Evolutionary conservation across 1,284 basidiomycete species (phyloP).

Genomic region (Pascua guehoae): DNA sequence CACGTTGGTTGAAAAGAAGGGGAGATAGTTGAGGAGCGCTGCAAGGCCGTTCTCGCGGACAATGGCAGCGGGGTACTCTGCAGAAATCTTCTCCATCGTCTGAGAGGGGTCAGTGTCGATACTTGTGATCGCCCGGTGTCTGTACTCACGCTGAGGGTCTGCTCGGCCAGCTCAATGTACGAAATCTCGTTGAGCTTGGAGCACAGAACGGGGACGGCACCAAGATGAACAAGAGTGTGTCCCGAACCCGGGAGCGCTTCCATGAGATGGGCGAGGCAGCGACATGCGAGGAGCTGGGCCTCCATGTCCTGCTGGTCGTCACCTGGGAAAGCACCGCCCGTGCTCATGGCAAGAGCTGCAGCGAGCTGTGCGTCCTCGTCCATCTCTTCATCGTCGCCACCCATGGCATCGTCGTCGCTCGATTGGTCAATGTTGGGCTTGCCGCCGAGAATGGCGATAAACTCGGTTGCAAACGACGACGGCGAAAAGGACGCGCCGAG

Average conservation of each 20-base stretch:
- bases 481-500: constrained; percentile 84
- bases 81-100: constrained; percentile 96
- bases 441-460: constrained; percentile 87
- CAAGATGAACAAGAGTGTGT: constrained; percentile 90
- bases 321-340: constrained; percentile 37
- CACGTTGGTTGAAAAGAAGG: constrained; percentile 94
- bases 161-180: constrained; percentile 93
- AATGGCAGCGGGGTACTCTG: constrained; percentile 89
- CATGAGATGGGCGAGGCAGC: constrained; percentile 93
- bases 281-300: constrained; percentile 85
- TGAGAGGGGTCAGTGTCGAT: constrained; percentile 42
- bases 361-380: constrained; percentile 82
- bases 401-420: constrained; percentile 44
- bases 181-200: constrained; percentile 92
- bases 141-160: constrained; percentile 84
- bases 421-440: constrained; percentile 50
- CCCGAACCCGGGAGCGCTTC: constrained; percentile 91
- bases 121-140: constrained; percentile 4
- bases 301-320: constrained; percentile 61
- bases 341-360: constrained; percentile 64
- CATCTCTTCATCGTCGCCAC: constrained; percentile 33
- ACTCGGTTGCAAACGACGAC: constrained; percentile 85
- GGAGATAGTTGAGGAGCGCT: constrained; percentile 85
- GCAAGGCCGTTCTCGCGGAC: constrained; percentile 88
- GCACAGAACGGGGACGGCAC: constrained; percentile 89